Base-by-base conservation (phyloP, 1,284 basidiomycete genomes). In the Abortiporus biennis region DNA sequence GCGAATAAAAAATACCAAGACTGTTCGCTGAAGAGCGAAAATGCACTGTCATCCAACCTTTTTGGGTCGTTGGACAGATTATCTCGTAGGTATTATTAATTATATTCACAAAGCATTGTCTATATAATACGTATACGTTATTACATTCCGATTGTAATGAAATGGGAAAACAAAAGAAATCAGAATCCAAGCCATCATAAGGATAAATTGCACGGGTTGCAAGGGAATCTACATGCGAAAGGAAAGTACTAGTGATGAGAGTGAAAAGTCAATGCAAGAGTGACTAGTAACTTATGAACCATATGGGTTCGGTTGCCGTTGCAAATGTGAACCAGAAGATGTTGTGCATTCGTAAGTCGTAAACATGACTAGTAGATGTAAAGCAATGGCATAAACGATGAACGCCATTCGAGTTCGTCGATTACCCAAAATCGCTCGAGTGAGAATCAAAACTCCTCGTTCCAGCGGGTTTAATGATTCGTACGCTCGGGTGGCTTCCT, bases 401-500 rank as follows among this genome's bases (percentile, higher is more conserved):
- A 93, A 93, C 21, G 84, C 75, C 17, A 84, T 81, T 50, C 92
- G 72, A 30, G 91, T 82, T 17, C 89, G 77, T 38, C 92, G 83
- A 59, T 92, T 93, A 29, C 90, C 88, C 15, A 98, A 77, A 38
- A 99, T 85, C 13, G 83, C 74, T 16, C 87, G 78, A 0, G 95
- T 95, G 11, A 98, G 68, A 13, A 81, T 74, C 43, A 98, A 83
- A 1, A 96, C 82, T 12, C 86, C 84, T 20, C 92, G 78, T 59
- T 99, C 95, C 6, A 97, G 71, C 1, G 92, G 90, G 57, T 98
- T 96, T 23, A 99, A 74, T 27, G 85, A 87, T 50, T 93, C 83
- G 46, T 95, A 89, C 1, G 92, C 94, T 34, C 93, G 73, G 24
- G 87, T 85, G 30, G 92, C 92, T 70, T 99, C 95, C 92, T 95